Base-by-base conservation (phyloP, 2,329 filamentous ascomycete genomes). In the Trichophyton rubrum region DNA sequence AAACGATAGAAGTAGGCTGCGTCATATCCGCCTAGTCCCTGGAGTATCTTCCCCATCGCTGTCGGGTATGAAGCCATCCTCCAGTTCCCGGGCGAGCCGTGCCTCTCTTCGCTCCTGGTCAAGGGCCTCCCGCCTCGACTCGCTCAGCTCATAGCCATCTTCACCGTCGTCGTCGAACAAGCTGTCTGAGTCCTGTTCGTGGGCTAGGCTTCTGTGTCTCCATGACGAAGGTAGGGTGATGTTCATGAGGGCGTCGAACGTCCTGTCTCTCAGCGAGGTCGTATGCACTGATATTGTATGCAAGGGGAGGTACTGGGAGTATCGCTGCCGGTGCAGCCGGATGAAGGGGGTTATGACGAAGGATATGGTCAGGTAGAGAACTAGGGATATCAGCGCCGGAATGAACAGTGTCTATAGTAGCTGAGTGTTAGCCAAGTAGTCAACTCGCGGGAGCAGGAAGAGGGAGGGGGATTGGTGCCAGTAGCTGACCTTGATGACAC, bases 81-180 rank as follows among this genome's bases (percentile, higher is more conserved):
- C 88, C 58, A 92, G 73, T 76, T 95, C 90, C 74, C 89, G 79
- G 71, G 89, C 92, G 63, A 95, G 68, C 64, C 90, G 79, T 66
- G 66, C 75, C 68, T 56, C 74, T 74, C 60, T 78, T 73, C 61
- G 79, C 77, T 64, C 68, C 67, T 71, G 69, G 65, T 73, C 70
- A 62, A 78, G 63, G 2, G 74, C 77, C 62, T 77, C 76, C 57
- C 78, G 69, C 43, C 75, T 70, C 24, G 72, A 66, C 8, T 73
- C 67, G 64, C 83, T 77, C 45, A 87, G 80, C 57, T 83, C 79
- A 64, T 82, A 77, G 15, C 76, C 74, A 1, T 77, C 69, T 72
- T 79, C 74, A 2, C 73, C 72, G 68, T 90, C 85, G 47, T 84
- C 86, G n/a, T 86, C 85, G 45, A 85, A 82, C 30, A 83, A 71